Evolutionary conservation across 169 alveolate species (phyloP), one percentile per base, ranked within the genome.

Genomic region (Ichthyophthirius multifiliis): DNA sequence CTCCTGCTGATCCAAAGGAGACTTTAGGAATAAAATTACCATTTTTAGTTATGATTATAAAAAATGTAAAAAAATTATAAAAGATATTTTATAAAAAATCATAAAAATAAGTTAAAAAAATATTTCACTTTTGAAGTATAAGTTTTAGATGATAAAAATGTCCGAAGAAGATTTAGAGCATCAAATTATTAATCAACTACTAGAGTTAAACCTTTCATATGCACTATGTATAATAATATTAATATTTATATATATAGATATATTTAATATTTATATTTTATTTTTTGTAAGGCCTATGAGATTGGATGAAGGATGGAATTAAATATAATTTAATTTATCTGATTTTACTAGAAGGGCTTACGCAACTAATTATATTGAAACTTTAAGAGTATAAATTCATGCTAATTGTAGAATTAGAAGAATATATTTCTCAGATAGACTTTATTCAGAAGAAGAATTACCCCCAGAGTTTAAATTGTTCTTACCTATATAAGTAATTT

Each of bases 271-370:
- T n/a, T n/a, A n/a, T n/a, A n/a, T n/a, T n/a, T n/a, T n/a, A n/a
- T n/a, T n/a, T n/a, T n/a, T 55, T 27, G 31, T 27, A 27, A 55
- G 71, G 98, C 99, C 99, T 46, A 97, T 98, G 98, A 95, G 98
- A 85, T 92, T 98, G 75, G 99, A 98, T 81, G 99, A 97, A 87
- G 99, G 99, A 32, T 96, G 99, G 99, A 98, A 97, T 87, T 96
- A 96, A 92, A 96, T 98, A 76, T 98, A 98, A 86, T 96, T 98
- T 89, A 97, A 98, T 90, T 90, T 98, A 86, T 93, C 98, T 9
- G 99, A 97, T 84, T 98, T 97, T 92, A 97, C 99, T 10, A 91
- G 99, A 85, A 95, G 99, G 83, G 99, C 99, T 74, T 97, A 97
- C 83, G 99, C 98, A 65, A 98, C 99, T 18, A 98, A 98, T 90